phyloP scores from a whole-genome alignment of 2,329 filamentous ascomycete genomes.

The Paecilomyces sp. region DNA sequence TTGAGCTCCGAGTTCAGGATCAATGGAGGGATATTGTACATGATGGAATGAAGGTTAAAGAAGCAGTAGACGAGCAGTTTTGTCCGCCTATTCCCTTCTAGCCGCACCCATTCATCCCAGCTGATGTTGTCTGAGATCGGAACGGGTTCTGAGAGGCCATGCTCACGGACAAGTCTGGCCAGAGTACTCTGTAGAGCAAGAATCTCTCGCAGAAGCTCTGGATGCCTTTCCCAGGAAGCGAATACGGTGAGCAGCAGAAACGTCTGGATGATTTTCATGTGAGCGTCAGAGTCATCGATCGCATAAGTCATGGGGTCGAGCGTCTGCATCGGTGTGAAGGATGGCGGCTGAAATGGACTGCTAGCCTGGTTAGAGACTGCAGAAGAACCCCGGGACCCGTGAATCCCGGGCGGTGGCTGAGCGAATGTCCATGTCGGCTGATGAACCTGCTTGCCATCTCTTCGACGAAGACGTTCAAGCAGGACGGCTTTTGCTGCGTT shows the following conservation, averaged over 20 bases:
- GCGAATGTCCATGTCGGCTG: slow-evolving; percentile 36
- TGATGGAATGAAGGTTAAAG: slow-evolving; percentile 55
- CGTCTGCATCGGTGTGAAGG: slow-evolving; percentile 20
- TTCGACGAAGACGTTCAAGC: slow-evolving; percentile 43
- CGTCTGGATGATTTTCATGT: slow-evolving; percentile 45
- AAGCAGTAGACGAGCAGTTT: slow-evolving; percentile 53
- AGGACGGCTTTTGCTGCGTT: slow-evolving; percentile 51
- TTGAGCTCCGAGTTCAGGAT: slow-evolving; percentile 50
- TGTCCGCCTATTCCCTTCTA: slow-evolving; percentile 47
- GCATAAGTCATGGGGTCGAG: slow-evolving; percentile 27
- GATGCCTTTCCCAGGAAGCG: slow-evolving; percentile 54
- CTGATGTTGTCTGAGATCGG: slow-evolving; percentile 35
- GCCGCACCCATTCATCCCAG: slow-evolving; percentile 48
- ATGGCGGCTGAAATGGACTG: slow-evolving; percentile 38
- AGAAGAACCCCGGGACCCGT: slow-evolving; percentile 34
- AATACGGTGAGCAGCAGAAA: slow-evolving; percentile 51
- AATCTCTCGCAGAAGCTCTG: slow-evolving; percentile 50
- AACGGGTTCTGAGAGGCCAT: slow-evolving; percentile 36
- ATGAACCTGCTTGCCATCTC: slow-evolving; percentile 40
- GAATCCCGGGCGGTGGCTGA: slow-evolving; percentile 28
- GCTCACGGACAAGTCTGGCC: slow-evolving; percentile 49
- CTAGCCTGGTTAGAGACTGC: slow-evolving; percentile 34
- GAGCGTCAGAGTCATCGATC: slow-evolving; percentile 37
- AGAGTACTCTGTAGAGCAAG: slow-evolving; percentile 51
- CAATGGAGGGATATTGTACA: slow-evolving; percentile 54